These are phyloP conservation scores for Malassezia arunalokei DNA, from an alignment of 1,284 basidiomycete species.

Conservation along the genomic window DNA sequence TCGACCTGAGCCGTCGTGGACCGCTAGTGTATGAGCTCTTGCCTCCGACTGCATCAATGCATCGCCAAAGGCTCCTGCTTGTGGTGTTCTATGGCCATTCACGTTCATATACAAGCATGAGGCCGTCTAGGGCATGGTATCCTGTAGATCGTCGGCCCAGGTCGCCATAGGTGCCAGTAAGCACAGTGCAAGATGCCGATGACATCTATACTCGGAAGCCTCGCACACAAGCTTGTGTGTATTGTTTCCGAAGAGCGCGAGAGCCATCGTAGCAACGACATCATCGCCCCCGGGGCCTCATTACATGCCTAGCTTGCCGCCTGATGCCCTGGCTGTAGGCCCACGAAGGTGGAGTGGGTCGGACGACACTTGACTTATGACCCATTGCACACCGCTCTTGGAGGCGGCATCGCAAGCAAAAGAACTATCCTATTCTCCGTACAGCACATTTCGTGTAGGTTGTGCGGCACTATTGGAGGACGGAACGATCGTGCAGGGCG, in stretches of 20 bases:
- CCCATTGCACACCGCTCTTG: neutral
- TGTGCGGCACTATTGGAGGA: slow-evolving; percentile 62
- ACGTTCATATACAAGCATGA: slow-evolving; percentile 55
- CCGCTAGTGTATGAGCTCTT: too few relatives aligned
- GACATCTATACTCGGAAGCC: neutral
- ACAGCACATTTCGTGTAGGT: slow-evolving; percentile 75
- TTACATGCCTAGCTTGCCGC: neutral
- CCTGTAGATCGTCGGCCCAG: slow-evolving; percentile 56
- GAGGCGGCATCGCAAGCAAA: slow-evolving; percentile 29
- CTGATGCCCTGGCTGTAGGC: neutral
- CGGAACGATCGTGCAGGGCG: slow-evolving; percentile 64
- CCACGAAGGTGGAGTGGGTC: neutral
- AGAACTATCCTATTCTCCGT: slow-evolving; percentile 36
- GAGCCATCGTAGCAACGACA: slow-evolving; percentile 80
- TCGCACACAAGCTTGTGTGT: slow-evolving; percentile 59
- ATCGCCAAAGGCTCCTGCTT: slow-evolving; percentile 66
- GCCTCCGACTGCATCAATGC: slow-evolving; percentile 62
- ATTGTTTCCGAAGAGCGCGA: slow-evolving; percentile 69
- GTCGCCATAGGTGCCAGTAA: slow-evolving; percentile 56
- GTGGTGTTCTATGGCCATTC: slow-evolving; percentile 61
- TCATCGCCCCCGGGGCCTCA: slow-evolving; percentile 59
- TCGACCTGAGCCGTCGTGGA: too few relatives aligned
- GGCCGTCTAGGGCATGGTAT: slow-evolving; percentile 41
- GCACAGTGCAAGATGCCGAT: slow-evolving; percentile 23
- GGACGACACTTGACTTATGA: slow-evolving; percentile 10